phyloP scores from a whole-genome alignment of 169 alveolate genomes.

The Plasmodium blacklocki region DNA sequence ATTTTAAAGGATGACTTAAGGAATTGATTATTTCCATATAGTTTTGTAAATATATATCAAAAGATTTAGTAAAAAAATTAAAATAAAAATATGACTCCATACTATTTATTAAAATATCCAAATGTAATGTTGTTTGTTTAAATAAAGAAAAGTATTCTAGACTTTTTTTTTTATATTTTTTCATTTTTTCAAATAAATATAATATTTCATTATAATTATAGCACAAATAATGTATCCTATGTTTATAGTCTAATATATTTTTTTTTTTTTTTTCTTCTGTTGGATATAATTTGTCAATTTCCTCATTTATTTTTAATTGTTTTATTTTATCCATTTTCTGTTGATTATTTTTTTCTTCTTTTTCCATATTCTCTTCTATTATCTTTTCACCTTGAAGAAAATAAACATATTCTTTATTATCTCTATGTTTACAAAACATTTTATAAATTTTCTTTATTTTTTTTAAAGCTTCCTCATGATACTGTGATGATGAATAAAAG shows the following conservation, averaged over 20 bases:
- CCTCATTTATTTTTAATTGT: neutral
- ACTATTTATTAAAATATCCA: slow-evolving; percentile 61
- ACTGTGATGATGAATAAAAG: slow-evolving; percentile 1
- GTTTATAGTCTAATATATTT: neutral
- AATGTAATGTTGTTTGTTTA: slow-evolving; percentile 65
- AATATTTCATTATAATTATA: slow-evolving; percentile 23
- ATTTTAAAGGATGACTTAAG: slow-evolving; percentile 41
- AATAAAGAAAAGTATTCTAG: slow-evolving; percentile 50
- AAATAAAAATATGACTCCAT: slow-evolving; percentile 63
- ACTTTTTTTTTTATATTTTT: slow-evolving; percentile 67
- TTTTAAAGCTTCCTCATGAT: slow-evolving; percentile 23
- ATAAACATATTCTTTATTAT: slow-evolving; percentile 11
- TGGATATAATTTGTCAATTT: neutral
- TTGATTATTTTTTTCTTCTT: neutral
- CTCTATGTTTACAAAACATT: slow-evolving; percentile 31
- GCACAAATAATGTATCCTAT: slow-evolving; percentile 53
- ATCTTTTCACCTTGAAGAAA: neutral
- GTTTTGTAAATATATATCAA: slow-evolving; percentile 44
- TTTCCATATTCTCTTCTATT: neutral
- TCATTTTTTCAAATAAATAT: slow-evolving; percentile 54
- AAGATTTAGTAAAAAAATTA: slow-evolving; percentile 56
- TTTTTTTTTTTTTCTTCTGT: slow-evolving; percentile 2
- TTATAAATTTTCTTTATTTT: slow-evolving; percentile 51
- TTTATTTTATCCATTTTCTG: too few relatives aligned
- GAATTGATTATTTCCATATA: slow-evolving; percentile 30